A percentile compares a stretch with the other conserved stretches of the same genome.
Conservation (phyloP, 2,329 filamentous ascomycete genomes). For the Diaporthe ilicicola region DNA sequence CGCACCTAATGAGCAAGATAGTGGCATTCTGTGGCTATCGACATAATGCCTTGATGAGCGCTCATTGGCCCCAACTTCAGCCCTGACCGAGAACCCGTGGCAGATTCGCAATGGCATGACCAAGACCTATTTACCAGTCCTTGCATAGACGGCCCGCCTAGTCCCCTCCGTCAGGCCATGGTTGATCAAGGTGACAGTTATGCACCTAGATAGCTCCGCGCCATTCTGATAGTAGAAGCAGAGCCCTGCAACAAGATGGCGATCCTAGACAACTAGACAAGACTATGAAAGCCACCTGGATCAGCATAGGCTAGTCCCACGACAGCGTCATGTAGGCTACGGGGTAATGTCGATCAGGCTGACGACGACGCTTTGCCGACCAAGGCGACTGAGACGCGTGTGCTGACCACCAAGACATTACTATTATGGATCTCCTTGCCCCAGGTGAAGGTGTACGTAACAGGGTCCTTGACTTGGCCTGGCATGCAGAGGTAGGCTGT, state of each 20-base stretch:
- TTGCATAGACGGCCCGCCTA: neutral
- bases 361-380: slow-evolving; percentile 21
- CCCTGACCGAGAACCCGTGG: neutral
- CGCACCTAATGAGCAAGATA: neutral
- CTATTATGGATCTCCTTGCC: neutral
- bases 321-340: slow-evolving; percentile 7
- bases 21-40: neutral
- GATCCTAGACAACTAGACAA: neutral
- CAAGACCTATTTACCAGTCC: neutral
- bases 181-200: neutral
- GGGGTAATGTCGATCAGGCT: neutral
- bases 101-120: neutral
- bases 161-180: neutral
- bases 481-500: neutral
- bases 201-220: neutral
- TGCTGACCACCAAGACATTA: slow-evolving; percentile 13
- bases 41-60: neutral
- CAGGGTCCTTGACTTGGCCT: neutral
- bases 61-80: neutral
- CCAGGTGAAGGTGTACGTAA: neutral
- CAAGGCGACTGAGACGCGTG: slow-evolving; percentile 1
- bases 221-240: neutral
- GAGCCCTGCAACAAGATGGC: neutral
- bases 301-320: neutral
- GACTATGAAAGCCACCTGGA: neutral